Conservation (phyloP, 2,329 filamentous ascomycete species). For the Alternaria metachromatica region DNA sequence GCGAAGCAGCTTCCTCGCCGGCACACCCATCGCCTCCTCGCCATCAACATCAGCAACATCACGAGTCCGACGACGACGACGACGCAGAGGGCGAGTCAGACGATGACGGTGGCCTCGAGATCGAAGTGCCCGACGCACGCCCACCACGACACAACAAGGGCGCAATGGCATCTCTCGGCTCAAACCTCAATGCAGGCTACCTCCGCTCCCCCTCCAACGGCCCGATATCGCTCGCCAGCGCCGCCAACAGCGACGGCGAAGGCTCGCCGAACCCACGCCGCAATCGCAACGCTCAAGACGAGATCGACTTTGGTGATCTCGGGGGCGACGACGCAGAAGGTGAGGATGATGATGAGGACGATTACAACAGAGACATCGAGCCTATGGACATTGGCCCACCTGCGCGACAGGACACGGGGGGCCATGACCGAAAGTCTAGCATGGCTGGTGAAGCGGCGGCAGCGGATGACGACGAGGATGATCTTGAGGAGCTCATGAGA, state of each 20-base stretch:
- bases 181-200: conserved; percentile 34
- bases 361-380: conserved; percentile 44
- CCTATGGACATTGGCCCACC: conserved; percentile 44
- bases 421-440: conserved; percentile 18
- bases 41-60: conserved; percentile 6
- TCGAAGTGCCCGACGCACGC: conserved; percentile 41
- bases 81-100: conserved; percentile 34
- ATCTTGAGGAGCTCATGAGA: conserved; percentile 55
- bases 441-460: conserved; percentile 11
- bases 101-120: conserved; percentile 37
- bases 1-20: conserved; percentile 18
- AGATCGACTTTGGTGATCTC: conserved; percentile 47
- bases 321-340: conserved; percentile 34
- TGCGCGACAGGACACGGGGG: conserved; percentile 18
- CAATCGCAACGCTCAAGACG: conserved; percentile 27
- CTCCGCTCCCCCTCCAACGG: conserved; percentile 42
- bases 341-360: conserved; percentile 41
- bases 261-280: conserved; percentile 36
- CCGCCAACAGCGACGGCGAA: conserved; percentile 46
- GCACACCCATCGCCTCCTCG: conserved; percentile 23
- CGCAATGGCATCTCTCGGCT: conserved; percentile 33
- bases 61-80: conserved; percentile 20
- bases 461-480: conserved; percentile 47
- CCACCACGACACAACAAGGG: conserved; percentile 23
- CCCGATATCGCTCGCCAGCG: conserved; percentile 54